These are phyloP conservation scores for Paecilomyces variotii DNA, from an alignment of 2,329 filamentous ascomycete species.

Conservation along the genomic window DNA sequence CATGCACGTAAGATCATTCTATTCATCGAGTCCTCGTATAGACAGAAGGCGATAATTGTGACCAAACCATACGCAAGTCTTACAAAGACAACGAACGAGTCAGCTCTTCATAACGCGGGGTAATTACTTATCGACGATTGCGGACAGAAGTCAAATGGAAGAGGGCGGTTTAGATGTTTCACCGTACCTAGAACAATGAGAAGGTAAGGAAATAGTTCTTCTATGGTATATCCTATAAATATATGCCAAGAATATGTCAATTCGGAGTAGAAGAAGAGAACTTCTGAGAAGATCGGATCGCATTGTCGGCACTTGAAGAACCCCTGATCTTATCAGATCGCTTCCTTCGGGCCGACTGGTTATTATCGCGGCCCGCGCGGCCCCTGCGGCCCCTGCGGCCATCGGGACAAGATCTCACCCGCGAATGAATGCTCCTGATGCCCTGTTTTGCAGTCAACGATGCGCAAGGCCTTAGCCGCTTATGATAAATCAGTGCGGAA, in stretches of 20 bases:
- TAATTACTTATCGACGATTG: too few species aligned
- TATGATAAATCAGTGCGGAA: background rate
- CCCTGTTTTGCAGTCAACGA: background rate
- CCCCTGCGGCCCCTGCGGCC: background rate
- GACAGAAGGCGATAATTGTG: background rate
- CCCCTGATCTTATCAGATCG: background rate
- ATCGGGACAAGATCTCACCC: background rate
- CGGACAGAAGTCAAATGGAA: too few species aligned
- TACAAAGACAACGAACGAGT: too few species aligned
- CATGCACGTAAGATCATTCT: background rate
- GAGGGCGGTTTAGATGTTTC: too few species aligned
- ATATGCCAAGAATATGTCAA: background rate
- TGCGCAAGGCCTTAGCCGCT: background rate
- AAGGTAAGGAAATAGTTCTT: too few species aligned
- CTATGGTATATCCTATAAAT: too few species aligned
- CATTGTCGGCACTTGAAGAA: background rate
- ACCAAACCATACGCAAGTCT: too few species aligned
- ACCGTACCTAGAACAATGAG: too few species aligned
- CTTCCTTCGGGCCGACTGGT: background rate
- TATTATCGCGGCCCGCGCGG: background rate
- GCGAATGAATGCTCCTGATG: background rate
- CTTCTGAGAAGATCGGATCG: too few species aligned
- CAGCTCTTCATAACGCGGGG: too few species aligned
- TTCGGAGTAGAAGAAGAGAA: background rate
- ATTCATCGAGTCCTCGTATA: background rate